Conservation (phyloP, 140 eudicot genomes). For the Bidens hawaiensis region DNA sequence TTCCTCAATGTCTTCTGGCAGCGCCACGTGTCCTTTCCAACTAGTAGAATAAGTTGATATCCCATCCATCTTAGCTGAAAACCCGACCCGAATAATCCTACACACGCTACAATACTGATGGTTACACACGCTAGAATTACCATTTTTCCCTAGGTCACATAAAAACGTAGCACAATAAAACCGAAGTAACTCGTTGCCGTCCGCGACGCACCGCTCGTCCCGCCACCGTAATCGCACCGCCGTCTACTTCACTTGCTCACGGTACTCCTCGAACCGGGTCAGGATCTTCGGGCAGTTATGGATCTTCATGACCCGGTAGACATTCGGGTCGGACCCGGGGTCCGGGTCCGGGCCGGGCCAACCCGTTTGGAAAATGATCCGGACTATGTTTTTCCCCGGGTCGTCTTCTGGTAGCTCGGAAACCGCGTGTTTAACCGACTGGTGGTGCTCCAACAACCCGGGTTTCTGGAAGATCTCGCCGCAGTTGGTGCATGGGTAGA, state of each 20-base stretch:
- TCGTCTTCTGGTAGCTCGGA: slow-evolving; percentile 69
- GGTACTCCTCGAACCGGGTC: slow-evolving; percentile 63
- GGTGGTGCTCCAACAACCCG: slow-evolving; percentile 54
- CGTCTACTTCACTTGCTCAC: slow-evolving; percentile 53
- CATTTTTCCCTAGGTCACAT: slow-evolving; percentile 74
- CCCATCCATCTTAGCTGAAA: slow-evolving; percentile 83
- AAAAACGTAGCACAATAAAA: slow-evolving; percentile 73
- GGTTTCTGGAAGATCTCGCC: slow-evolving; percentile 64
- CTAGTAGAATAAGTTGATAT: slow-evolving; percentile 68
- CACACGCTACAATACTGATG: slow-evolving; percentile 78
- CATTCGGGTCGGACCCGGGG: slow-evolving; percentile 25
- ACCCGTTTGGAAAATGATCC: slow-evolving; percentile 71
- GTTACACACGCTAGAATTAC: slow-evolving; percentile 58
- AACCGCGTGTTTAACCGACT: slow-evolving; percentile 56
- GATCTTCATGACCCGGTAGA: slow-evolving; percentile 72
- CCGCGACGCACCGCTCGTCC: slow-evolving; percentile 76
- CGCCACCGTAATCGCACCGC: slow-evolving; percentile 36
- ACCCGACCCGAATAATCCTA: slow-evolving; percentile 74
- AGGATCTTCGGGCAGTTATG: slow-evolving; percentile 64
- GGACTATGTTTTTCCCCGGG: slow-evolving; percentile 62
- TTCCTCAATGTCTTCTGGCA: slow-evolving; percentile 78
- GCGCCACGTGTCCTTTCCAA: slow-evolving; percentile 76
- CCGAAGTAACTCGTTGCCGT: slow-evolving; percentile 83
- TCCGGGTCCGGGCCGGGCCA: slow-evolving; percentile 63
- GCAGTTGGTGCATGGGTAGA: slow-evolving; percentile 64